Evolutionary conservation across 495 filamentous ascomycete species (phyloP), one percentile per base, ranked within the genome.

Genomic region (Hypoxylon lenormandii): DNA sequence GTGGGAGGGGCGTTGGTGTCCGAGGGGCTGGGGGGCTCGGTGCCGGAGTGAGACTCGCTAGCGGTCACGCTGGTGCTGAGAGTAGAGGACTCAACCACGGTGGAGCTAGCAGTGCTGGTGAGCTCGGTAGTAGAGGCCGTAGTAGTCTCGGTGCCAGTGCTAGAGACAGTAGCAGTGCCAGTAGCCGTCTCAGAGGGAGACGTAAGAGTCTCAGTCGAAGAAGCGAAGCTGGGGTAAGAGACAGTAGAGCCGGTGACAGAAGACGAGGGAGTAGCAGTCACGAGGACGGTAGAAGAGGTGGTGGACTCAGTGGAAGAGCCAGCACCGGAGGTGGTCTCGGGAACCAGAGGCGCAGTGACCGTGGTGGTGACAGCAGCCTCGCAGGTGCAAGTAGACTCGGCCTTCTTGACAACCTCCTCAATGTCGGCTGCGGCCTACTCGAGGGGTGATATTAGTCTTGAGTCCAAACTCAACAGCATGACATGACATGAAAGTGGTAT

Each of bases 311-410:
- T 52, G 23, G 65, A 50, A 10, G 28, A 50, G 30, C 64, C 61
- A 16, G 6, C 30, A 26, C 8, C 10, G 30, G 60, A 42, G 42
- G 70, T 64, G 50, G 62, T 60, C 62, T 70, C 56, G 60, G 38
- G 52, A 42, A n/a, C n/a, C n/a, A n/a, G n/a, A n/a, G n/a, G n/a
- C n/a, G 59, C 58, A 0, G 73, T 74, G 50, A 70, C 52, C 18
- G 65, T 69, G 23, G 64, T 52, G 21, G 61, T 66, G 6, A 61
- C 50, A 30, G 15, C 16, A 30, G 15, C 16, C n/a, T 28, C 45
- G 55, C 73, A 76, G 57, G 67, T 62, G 68, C 73, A 76, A 47
- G 49, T 45, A 47, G 52, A 30, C n/a, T 66, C 69, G 2, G 54
- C 65, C 55, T 65, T 57, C 60, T 72, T 55, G 59, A 30, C 72